Conservation (phyloP, 2,329 filamentous ascomycete genomes). For the Pseudopyricularia cyperi region DNA sequence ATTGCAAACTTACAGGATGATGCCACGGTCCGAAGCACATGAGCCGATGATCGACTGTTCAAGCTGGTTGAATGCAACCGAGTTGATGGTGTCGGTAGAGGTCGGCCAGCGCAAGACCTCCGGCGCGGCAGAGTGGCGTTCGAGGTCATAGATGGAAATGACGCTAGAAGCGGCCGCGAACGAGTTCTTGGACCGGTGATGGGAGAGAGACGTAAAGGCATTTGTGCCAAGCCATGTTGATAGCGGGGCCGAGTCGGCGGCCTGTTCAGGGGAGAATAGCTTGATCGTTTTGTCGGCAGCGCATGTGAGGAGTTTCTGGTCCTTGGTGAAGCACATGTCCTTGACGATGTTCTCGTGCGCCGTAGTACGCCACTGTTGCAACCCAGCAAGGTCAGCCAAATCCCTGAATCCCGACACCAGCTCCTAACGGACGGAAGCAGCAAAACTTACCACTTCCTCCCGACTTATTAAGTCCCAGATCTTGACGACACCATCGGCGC, state of each 20-base stretch:
- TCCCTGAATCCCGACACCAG: conserved; percentile 23
- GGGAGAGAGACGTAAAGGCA: conserved; percentile 70
- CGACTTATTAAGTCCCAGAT: conserved; percentile 47
- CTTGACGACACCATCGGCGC: conserved; percentile 87
- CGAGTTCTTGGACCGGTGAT: conserved; percentile 64
- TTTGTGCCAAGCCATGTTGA: conserved; percentile 69
- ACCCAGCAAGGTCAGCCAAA: neutral
- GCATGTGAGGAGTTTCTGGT: conserved; percentile 76
- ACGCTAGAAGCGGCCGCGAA: conserved; percentile 64
- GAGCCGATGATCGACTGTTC: conserved; percentile 87
- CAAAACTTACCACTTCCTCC: conserved; percentile 32
- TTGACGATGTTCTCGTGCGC: conserved; percentile 94
- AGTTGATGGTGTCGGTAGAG: conserved; percentile 77
- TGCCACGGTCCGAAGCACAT: conserved; percentile 68
- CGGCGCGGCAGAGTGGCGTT: conserved; percentile 65
- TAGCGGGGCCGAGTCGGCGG: conserved; percentile 52
- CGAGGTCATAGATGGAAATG: conserved; percentile 82
- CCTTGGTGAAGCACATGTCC: conserved; percentile 76
- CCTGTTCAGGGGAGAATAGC: conserved; percentile 75
- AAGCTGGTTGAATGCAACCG: conserved; percentile 81
- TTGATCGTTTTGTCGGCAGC: conserved; percentile 73
- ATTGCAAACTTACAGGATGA: conserved; percentile 46
- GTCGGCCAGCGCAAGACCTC: conserved; percentile 83
- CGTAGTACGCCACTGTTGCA: conserved; percentile 36
- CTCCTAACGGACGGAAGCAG: neutral